A percentile compares a stretch with the other conserved stretches of the same genome.
Conservation (phyloP, 495 filamentous ascomycete species). For the Baudoinia panamericana region DNA sequence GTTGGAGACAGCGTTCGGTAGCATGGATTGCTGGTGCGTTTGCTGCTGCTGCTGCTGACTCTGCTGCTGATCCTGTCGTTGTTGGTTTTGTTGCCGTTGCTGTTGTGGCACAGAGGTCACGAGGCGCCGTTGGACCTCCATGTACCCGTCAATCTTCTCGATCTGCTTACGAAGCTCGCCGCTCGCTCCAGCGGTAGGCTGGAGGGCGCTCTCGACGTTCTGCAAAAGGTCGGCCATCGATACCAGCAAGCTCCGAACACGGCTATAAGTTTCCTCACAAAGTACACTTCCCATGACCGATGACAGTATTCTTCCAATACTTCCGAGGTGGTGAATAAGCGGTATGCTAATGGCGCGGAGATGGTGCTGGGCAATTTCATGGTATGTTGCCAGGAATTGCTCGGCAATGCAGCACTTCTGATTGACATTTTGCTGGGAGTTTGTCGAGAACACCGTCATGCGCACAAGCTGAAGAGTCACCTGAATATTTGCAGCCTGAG, state of each 20-base stretch:
- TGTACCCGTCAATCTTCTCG: conserved; percentile 37
- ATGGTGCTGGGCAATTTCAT: conserved; percentile 34
- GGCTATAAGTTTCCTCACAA: conserved; percentile 35
- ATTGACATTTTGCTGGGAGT: conserved; percentile 30
- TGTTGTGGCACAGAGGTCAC: conserved; percentile 8
- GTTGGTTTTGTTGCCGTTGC: conserved; percentile 24
- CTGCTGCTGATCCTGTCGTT: conserved; percentile 17
- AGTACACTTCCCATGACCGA: conserved; percentile 38
- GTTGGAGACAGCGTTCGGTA: neutral
- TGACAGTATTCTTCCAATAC: conserved; percentile 38
- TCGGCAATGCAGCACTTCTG: conserved; percentile 37
- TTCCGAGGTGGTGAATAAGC: conserved; percentile 38
- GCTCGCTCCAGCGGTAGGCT: conserved; percentile 32
- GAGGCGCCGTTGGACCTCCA: conserved; percentile 21
- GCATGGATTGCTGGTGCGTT: conserved; percentile 13
- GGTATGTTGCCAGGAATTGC: conserved; percentile 36
- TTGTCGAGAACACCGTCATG: conserved; percentile 36
- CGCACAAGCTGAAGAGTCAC: conserved; percentile 39
- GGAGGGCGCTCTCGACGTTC: conserved; percentile 33
- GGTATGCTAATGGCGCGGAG: conserved; percentile 39
- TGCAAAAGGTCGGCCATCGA: conserved; percentile 39
- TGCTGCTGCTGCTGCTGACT: conserved; percentile 15
- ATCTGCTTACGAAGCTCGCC: conserved; percentile 34
- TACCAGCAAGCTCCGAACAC: conserved; percentile 33
- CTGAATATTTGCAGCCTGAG: conserved; percentile 42